Conservation (phyloP, 306 rosid species). For the Citrullus colocynthis region DNA sequence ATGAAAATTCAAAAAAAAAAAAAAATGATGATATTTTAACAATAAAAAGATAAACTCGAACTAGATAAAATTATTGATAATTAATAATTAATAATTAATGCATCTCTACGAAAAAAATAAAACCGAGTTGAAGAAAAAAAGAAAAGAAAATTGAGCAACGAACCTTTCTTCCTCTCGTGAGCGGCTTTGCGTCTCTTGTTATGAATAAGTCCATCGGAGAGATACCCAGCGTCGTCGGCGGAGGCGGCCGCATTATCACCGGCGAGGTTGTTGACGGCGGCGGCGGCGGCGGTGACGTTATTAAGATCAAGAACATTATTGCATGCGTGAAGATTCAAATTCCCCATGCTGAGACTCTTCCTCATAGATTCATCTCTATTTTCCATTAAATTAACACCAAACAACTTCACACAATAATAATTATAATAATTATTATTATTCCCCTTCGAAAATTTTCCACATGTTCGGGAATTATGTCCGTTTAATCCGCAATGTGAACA, state of each 20-base stretch:
- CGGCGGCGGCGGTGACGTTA: background rate
- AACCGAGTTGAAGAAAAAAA: background rate
- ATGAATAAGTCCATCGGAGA: constrained; percentile 31
- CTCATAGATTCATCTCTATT: constrained; percentile 14
- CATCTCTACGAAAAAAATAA: no score
- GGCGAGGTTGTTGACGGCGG: background rate
- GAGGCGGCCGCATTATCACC: background rate
- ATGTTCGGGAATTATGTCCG: constrained; percentile 32
- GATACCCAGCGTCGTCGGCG: constrained; percentile 24
- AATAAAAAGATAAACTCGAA: no score
- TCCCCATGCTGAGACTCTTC: constrained; percentile 28
- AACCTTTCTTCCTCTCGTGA: constrained; percentile 36
- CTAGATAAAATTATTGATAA: no score
- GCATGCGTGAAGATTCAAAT: constrained; percentile 10
- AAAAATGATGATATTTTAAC: no score
- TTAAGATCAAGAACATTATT: background rate
- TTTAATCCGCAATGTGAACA: constrained; percentile 32
- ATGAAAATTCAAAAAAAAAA: no score
- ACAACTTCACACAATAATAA: constrained; percentile 24
- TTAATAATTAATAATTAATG: no score
- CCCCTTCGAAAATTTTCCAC: constrained; percentile 3
- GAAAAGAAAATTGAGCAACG: background rate
- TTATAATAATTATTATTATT: background rate
- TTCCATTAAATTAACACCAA: constrained; percentile 39
- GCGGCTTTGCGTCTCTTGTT: constrained; percentile 20